These are phyloP conservation scores for Sanghuangporus sanghuang DNA, from an alignment of 1,284 basidiomycete species.

Conservation along the genomic window DNA sequence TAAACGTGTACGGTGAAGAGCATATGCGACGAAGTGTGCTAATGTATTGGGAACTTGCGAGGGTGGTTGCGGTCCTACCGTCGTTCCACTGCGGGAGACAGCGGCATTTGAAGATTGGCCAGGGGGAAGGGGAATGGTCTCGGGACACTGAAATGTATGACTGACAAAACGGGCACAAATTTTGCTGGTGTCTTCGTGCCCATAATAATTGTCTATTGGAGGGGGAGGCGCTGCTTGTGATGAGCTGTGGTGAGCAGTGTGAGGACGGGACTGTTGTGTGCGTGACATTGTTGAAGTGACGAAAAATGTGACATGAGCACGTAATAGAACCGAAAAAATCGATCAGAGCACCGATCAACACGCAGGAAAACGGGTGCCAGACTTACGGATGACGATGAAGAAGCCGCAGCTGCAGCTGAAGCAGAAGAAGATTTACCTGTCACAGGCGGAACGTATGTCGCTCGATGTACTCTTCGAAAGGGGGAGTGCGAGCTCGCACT, in stretches of 20 bases:
- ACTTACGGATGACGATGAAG: background rate
- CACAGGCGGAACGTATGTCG: background rate
- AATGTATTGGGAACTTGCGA: constrained; percentile 66
- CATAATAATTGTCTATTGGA: constrained; percentile 42
- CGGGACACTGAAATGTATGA: constrained; percentile 28
- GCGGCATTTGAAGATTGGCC: constrained; percentile 31
- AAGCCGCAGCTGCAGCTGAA: background rate
- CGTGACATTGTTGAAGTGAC: background rate
- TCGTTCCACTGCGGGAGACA: constrained; percentile 46
- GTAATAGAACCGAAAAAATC: background rate
- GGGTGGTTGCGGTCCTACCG: constrained; percentile 79
- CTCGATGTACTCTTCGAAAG: background rate
- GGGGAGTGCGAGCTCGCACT: background rate
- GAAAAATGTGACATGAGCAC: background rate
- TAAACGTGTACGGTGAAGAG: constrained; percentile 36
- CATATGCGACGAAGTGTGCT: constrained; percentile 84
- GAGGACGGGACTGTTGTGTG: background rate
- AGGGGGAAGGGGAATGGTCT: constrained; percentile 18
- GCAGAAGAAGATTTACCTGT: background rate
- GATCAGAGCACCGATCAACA: background rate
- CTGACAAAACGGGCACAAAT: constrained; percentile 38
- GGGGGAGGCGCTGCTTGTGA: constrained; percentile 28
- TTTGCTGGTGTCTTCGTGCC: constrained; percentile 39
- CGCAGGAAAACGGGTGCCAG: background rate
- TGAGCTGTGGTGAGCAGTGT: constrained; percentile 22